Base-by-base conservation (phyloP, 441 rosid genomes). In the Capsella rubella region DNA sequence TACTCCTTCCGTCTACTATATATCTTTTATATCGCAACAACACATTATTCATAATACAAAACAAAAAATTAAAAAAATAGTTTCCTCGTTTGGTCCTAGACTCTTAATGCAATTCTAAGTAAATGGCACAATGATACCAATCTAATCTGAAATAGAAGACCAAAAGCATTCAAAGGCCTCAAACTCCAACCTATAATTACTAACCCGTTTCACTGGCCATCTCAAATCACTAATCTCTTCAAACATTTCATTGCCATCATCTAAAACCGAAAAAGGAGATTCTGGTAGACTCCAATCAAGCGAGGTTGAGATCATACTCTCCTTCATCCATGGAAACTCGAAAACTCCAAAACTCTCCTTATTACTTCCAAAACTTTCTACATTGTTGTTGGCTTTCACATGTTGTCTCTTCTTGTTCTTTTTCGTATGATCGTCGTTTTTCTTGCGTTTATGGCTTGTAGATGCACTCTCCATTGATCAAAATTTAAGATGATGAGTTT, bases 321-420 rank as follows among this genome's bases (percentile, higher is more conserved):
- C 93, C 43, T 82, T 83, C 50, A 84, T 76, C 93, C 93, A 90
- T 1, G 93, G 96, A 64, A 88, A 88, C 76, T 88, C 96, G 46
- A 87, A 88, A 21, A 88, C 96, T 43, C 89, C 86, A 3, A 75
- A 70, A 16, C 51, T 78, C 66, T 69, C 63, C 16, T 74, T 68
- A 59, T 16, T n/a, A 31, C 53, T 66, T 21, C 37, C 71, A 55
- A n/a, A n/a, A n/a, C n/a, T n/a, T 7, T 67, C 78, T 2, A 51
- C 35, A 15, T 54, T 31, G 32, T 28, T 58, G 40, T 37, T 21
- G 25, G 25, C 46, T 59, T 31, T 63, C 9, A n/a, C 14, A 21
- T 64, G 40, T 65, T 32, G 43, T 16, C 28, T 60, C 34, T 56
- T 77, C 15, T 55, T 67, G 34, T 32, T 60, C 49, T 73, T 68